Percentiles rank a stretch among this genome's conserved stretches.
Evolutionary conservation across 352 stramenopile species (phyloP).

Genomic region (Elongisporangium anandrum): DNA sequence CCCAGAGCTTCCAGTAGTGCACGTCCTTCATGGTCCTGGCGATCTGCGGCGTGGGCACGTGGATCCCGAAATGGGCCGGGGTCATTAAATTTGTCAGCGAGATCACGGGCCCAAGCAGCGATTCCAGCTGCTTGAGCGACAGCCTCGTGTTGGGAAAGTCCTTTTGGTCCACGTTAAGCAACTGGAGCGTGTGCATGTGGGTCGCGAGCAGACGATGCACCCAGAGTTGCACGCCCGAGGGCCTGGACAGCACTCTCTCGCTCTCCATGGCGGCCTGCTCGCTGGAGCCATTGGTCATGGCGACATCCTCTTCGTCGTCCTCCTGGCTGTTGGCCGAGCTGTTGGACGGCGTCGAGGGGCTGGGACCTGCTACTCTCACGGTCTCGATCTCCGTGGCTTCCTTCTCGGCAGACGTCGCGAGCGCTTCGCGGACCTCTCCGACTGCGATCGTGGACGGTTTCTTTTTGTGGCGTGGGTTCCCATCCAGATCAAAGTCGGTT

Average conservation of each 20-base stretch:
- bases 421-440: slow-evolving; percentile 11
- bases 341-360: not conserved
- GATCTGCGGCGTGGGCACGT: slow-evolving; percentile 58
- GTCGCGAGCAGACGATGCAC: slow-evolving; percentile 63
- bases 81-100: slow-evolving; percentile 47
- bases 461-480: slow-evolving; percentile 30
- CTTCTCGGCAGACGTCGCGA: slow-evolving; percentile 3
- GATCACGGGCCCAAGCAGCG: slow-evolving; percentile 56
- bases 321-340: not conserved
- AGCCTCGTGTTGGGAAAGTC: slow-evolving; percentile 69
- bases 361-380: not conserved
- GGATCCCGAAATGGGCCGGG: slow-evolving; percentile 68
- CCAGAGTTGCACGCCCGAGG: slow-evolving; percentile 64
- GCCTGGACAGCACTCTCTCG: slow-evolving; percentile 18
- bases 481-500: slow-evolving; percentile 42
- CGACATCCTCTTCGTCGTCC: not conserved
- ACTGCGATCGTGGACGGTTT: slow-evolving; percentile 8
- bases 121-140: slow-evolving; percentile 71
- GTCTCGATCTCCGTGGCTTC: not conserved
- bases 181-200: slow-evolving; percentile 53
- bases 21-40: slow-evolving; percentile 70
- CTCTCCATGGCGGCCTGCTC: slow-evolving; percentile 6
- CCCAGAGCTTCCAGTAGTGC: slow-evolving; percentile 85
- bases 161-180: slow-evolving; percentile 36
- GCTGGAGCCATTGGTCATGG: slow-evolving; percentile 9